Conservation (phyloP, 768 basidiomycete species). For the Lactarius quietus region DNA sequence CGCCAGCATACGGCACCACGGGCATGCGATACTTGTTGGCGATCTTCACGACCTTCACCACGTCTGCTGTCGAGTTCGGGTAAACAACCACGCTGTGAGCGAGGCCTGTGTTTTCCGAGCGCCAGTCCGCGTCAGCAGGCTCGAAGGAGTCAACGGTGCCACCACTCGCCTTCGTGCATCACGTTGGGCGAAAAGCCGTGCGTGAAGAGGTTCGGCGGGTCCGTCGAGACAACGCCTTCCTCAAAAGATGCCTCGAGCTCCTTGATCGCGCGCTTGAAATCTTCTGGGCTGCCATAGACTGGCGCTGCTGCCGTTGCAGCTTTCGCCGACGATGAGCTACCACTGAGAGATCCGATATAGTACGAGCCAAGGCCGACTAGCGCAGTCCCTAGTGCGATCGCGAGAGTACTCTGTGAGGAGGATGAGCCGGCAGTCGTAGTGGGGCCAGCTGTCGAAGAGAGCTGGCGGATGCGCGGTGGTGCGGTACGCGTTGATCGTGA, state of each 20-base stretch:
- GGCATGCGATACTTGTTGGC: constrained; percentile 72
- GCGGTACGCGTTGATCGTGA: neutral
- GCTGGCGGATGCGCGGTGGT: neutral
- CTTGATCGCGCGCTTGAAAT: constrained; percentile 49
- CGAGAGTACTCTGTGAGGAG: neutral
- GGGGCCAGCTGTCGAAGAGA: neutral
- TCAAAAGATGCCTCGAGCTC: constrained; percentile 47
- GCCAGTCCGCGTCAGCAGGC: constrained; percentile 18
- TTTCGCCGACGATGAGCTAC: neutral
- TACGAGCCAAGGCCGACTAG: neutral
- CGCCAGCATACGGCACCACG: constrained; percentile 77
- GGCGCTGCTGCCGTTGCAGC: neutral
- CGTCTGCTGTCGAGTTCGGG: constrained; percentile 70
- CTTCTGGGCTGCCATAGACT: constrained; percentile 45
- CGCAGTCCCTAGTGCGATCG: neutral
- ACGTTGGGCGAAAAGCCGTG: constrained; percentile 70
- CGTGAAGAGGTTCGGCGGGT: constrained; percentile 45
- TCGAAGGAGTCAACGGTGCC: constrained; percentile 30
- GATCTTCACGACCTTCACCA: constrained; percentile 74
- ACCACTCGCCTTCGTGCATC: constrained; percentile 52
- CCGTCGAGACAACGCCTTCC: constrained; percentile 48
- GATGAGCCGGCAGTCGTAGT: neutral
- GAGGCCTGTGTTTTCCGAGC: neutral
- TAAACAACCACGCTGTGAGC: constrained; percentile 46
- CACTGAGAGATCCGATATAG: neutral